A percentile compares a stretch with the other conserved stretches of the same genome.
Evolutionary conservation across 768 basidiomycete species (phyloP).

Genomic region (Serendipita sp.): DNA sequence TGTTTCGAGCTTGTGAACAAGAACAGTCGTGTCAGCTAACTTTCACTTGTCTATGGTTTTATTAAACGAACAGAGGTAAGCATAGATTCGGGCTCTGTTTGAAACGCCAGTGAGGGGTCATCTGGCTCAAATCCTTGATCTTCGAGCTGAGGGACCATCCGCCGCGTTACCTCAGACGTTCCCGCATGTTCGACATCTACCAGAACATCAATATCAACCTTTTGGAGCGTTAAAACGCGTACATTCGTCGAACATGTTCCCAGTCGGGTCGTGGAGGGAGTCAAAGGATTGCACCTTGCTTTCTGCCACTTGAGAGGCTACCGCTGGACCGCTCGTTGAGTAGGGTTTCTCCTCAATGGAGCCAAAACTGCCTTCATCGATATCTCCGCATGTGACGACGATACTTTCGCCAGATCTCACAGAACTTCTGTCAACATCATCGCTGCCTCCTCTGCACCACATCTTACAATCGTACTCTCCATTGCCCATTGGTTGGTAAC

Average conservation of each 20-base stretch:
- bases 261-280: background rate
- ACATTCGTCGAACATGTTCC: slow-evolving; percentile 13
- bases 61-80: slow-evolving; percentile 15
- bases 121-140: slow-evolving; percentile 78
- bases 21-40: background rate
- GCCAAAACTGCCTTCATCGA: slow-evolving; percentile 46
- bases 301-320: background rate
- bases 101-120: slow-evolving; percentile 38
- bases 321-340: background rate
- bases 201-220: background rate
- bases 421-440: slow-evolving; percentile 38
- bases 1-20: slow-evolving; percentile 19
- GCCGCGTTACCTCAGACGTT: slow-evolving; percentile 27
- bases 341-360: slow-evolving; percentile 13
- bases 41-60: background rate
- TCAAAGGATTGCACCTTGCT: background rate
- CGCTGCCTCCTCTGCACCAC: slow-evolving; percentile 52
- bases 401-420: slow-evolving; percentile 54
- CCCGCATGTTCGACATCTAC: slow-evolving; percentile 78
- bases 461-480: slow-evolving; percentile 78
- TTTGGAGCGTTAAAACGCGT: background rate
- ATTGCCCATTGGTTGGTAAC: slow-evolving; percentile 51
- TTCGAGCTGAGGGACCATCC: slow-evolving; percentile 41
- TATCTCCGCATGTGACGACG: slow-evolving; percentile 70
- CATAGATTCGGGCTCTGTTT: slow-evolving; percentile 31